Evolutionary conservation across 225 moss, liverwort and hornwort genomes (phyloP).

Genomic region (Polytrichum commune): DNA sequence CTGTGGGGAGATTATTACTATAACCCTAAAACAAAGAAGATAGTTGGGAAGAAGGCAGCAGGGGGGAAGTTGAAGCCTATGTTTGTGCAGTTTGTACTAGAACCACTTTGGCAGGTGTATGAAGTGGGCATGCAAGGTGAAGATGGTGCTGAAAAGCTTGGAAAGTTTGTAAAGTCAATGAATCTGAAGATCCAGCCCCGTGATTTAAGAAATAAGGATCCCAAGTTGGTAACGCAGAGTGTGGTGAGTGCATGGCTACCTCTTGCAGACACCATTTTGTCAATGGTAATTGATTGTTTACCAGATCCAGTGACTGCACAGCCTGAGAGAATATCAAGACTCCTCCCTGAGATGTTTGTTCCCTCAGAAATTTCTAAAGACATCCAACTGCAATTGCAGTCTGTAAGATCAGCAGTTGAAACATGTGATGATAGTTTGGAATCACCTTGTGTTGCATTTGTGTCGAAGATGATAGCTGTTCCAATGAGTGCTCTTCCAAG

Average conservation of each 20-base stretch:
- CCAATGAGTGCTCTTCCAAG: constrained; percentile 80
- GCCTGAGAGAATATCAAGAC: constrained; percentile 73
- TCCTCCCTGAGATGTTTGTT: constrained; percentile 63
- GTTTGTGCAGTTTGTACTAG: constrained; percentile 95
- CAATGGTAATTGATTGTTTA: constrained; percentile 87
- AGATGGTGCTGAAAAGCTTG: constrained; percentile 75
- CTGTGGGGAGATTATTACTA: constrained; percentile 90
- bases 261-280: constrained; percentile 71
- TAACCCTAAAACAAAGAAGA: constrained; percentile 83
- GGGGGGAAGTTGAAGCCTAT: constrained; percentile 92
- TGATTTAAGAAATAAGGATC: constrained; percentile 90
- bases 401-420: constrained; percentile 67
- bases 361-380: constrained; percentile 29
- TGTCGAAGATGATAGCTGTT: constrained; percentile 97
- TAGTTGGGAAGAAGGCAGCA: constrained; percentile 79
- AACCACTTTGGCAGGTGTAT: constrained; percentile 94
- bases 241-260: constrained; percentile 91
- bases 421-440: constrained; percentile 56
- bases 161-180: constrained; percentile 83
- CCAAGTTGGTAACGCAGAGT: constrained; percentile 75
- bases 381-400: constrained; percentile 43
- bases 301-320: constrained; percentile 86
- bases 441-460: constrained; percentile 84
- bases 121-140: constrained; percentile 81
- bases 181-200: constrained; percentile 69